phyloP scores from a whole-genome alignment of 805 yeast species.

The Maudiozyma barnettii region DNA sequence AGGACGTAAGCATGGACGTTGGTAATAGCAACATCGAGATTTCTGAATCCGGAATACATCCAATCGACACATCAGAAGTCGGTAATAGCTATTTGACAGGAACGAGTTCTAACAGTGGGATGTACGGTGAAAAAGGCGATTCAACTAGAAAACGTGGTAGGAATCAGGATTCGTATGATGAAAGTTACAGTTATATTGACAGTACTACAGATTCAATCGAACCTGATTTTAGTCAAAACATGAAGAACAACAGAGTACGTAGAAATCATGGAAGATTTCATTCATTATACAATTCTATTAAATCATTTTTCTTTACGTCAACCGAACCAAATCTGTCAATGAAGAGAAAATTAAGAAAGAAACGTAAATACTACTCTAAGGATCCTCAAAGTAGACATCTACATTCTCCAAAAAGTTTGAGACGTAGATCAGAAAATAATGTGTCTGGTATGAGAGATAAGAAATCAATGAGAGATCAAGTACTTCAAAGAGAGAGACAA shows the following conservation, averaged over 20 bases:
- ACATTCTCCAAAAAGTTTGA: not conserved
- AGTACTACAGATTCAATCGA: not conserved
- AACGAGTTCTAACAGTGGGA: not conserved
- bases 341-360: not conserved
- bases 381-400: not conserved
- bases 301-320: conserved; percentile 1
- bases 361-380: not conserved
- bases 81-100: not conserved
- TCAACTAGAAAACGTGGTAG: not conserved
- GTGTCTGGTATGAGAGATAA: not conserved
- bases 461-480: conserved; percentile 7
- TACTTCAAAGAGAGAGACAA: conserved; percentile 17
- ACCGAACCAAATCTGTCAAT: not conserved
- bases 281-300: not conserved
- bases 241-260: not conserved
- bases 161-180: not conserved
- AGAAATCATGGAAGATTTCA: not conserved
- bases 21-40: conserved; percentile 1
- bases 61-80: not conserved
- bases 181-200: not conserved
- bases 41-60: not conserved
- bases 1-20: not conserved
- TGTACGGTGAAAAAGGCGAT: not conserved
- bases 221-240: not conserved
- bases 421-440: not conserved